These are phyloP conservation scores for Chamaecrista fasciculata DNA, from an alignment of 306 rosid species.

Conservation along the genomic window DNA sequence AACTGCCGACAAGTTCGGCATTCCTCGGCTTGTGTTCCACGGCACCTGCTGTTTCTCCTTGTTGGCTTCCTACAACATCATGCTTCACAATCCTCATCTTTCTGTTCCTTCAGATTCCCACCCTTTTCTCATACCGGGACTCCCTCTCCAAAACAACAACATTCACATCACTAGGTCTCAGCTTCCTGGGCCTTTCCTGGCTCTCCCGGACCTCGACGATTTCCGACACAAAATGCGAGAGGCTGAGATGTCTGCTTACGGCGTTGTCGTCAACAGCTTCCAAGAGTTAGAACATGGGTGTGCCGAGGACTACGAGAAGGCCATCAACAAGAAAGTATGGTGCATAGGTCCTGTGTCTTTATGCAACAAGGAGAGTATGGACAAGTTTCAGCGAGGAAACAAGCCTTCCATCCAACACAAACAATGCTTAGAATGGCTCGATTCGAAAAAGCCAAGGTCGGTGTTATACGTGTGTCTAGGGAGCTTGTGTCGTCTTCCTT, in stretches of 20 bases:
- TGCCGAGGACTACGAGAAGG: slow-evolving; percentile 40
- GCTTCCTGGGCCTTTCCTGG: slow-evolving; percentile 60
- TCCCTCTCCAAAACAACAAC: slow-evolving; percentile 42
- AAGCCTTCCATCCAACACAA: slow-evolving; percentile 50
- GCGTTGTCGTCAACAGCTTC: slow-evolving; percentile 71
- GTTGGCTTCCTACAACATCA: slow-evolving; percentile 54
- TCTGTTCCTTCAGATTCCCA: slow-evolving; percentile 37
- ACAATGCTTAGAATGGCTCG: slow-evolving; percentile 63
- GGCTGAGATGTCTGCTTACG: slow-evolving; percentile 54
- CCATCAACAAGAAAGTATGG: slow-evolving; percentile 57
- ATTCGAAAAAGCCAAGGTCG: slow-evolving; percentile 51
- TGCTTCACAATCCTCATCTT: slow-evolving; percentile 36
- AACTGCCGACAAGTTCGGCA: slow-evolving; percentile 47
- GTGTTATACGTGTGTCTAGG: slow-evolving; percentile 79
- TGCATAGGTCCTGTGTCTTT: slow-evolving; percentile 75
- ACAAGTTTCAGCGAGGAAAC: slow-evolving; percentile 72
- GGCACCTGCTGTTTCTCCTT: slow-evolving; percentile 74
- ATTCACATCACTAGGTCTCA: slow-evolving; percentile 58
- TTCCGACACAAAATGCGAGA: slow-evolving; percentile 57
- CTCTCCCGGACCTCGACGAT: slow-evolving; percentile 58
- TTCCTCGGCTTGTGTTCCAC: slow-evolving; percentile 70
- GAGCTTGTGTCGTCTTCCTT: slow-evolving; percentile 62
- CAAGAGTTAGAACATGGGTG: slow-evolving; percentile 56
- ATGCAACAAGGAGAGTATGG: slow-evolving; percentile 50
- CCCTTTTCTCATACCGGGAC: slow-evolving; percentile 60